Evolutionary conservation across 2,329 filamentous ascomycete genomes (phyloP), one percentile per base, ranked within the genome.

Genomic region (Ophiocordyceps australis): DNA sequence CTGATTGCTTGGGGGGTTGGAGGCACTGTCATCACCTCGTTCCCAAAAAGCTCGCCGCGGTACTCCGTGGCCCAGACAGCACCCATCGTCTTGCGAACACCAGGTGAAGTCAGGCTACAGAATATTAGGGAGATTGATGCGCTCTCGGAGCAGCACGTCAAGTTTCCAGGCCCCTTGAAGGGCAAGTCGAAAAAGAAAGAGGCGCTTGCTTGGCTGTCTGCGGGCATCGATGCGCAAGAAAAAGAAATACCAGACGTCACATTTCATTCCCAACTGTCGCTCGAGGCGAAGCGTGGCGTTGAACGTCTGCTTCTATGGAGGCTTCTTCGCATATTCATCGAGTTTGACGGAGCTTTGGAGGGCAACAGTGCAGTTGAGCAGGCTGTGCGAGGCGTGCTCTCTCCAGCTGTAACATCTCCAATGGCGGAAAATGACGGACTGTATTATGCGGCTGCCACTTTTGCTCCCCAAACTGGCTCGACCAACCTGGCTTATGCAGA

Each of bases 151-250:
- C 65, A 73, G 3, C 55, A 89, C 25, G 64, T 70, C 12, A 82
- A 74, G 37, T 95, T 95, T 41, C 89, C 89, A 0, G 89, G 89
- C 0, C 89, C 91, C 4, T 55, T 98, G 16, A 83, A 77, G 47
- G 66, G 73, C 21, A 95, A 94, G 45, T 72, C 74, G 2, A 95
- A 93, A 60, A 98, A 98, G 61, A 98, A 95, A 55, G 86, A 98
- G 28, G 67, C 82, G 0, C 39, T 85, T 22, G 51, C 69, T 3
- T 98, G 91, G 89, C 59, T 98, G 23, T 66, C 62, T 5, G 57
- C 65, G 31, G 81, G 75, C 27, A 86, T 95, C 29, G 74, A 80
- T 20, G 55, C 56, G 1, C 52, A 94, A 19, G 80, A 91, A 43
- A 65, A 59, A 38, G 60, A 51, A 28, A 45, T 54, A 26, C 68